These are phyloP conservation scores for Teratosphaeria destructans DNA, from an alignment of 2,329 filamentous ascomycete genomes.

Conservation along the genomic window DNA sequence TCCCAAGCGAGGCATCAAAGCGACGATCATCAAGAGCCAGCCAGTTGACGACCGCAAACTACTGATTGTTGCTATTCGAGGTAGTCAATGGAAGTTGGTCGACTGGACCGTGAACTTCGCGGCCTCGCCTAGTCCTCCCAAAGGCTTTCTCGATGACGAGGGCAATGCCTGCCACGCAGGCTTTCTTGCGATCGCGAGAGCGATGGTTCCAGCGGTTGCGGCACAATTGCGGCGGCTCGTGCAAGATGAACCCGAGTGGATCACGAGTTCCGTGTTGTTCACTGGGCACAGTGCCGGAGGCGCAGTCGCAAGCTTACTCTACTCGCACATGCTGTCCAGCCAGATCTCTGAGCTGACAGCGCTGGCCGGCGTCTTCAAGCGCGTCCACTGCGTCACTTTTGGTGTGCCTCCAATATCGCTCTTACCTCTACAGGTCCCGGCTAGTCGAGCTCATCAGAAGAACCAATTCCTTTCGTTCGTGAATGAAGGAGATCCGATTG, in stretches of 20 bases:
- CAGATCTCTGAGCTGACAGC: constrained; percentile 58
- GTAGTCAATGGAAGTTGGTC: constrained; percentile 61
- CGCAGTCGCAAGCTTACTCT: constrained; percentile 69
- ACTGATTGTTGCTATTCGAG: constrained; percentile 75
- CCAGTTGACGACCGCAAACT: constrained; percentile 67
- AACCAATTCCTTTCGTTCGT: constrained; percentile 65
- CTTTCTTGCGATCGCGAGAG: constrained; percentile 64
- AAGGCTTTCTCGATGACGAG: constrained; percentile 63
- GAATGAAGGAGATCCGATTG: constrained; percentile 78
- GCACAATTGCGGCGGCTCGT: constrained; percentile 58
- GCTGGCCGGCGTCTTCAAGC: constrained; percentile 60
- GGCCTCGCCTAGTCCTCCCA: constrained; percentile 53
- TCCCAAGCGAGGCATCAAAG: constrained; percentile 65
- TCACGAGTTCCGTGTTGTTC: constrained; percentile 61
- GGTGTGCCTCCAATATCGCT: constrained; percentile 68
- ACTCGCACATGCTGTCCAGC: constrained; percentile 66
- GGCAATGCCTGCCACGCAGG: constrained; percentile 72
- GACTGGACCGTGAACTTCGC: constrained; percentile 83
- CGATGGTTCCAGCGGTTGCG: constrained; percentile 66
- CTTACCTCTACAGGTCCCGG: constrained; percentile 54
- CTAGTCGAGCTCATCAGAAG: constrained; percentile 38
- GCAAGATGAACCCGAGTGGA: constrained; percentile 58
- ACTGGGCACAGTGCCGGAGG: constrained; percentile 83
- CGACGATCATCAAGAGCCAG: constrained; percentile 74
- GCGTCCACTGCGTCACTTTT: constrained; percentile 76